Evolutionary conservation across 495 filamentous ascomycete species (phyloP), one percentile per base, ranked within the genome.

Genomic region (Neurospora sp.): DNA sequence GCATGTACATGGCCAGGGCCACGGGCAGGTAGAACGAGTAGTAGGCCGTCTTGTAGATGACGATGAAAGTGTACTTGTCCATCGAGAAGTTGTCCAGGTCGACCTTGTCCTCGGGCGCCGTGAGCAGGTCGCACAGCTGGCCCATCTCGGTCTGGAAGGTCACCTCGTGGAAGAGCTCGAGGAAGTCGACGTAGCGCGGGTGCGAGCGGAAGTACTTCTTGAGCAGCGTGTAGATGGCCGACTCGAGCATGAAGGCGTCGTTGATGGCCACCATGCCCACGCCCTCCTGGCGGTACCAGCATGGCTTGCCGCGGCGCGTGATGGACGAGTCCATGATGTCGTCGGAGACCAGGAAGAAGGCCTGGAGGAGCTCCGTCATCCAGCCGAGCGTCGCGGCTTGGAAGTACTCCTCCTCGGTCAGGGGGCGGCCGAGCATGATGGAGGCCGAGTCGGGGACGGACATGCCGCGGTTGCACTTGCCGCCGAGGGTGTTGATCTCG

Each of bases 11-110:
- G 0, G 96, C 92, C 39, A 98, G 87, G 8, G 93, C 95, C n/a
- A 99, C 94, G 44, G 96, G 96, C 0, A 99, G 92, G 85, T 98
- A 98, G 88, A 99, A 99, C 79, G 89, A 93, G 87, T 99, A 99
- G 85, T 95, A 99, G 44, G 96, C 96, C 39, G 96, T 99, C 89
- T 99, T 99, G 90, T 94, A 98, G 83, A 94, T 93, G 82, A 99
- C 96, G 80, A 99, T 99, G 87, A 98, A 99, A 80, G 86, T 91
- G 87, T 97, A 97, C 86, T 98, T 99, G 75, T 96, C 88, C 82
- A 97, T 85, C 81, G 88, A 91, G 88, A 99, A 99, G 85, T 95
- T 94, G 87, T 91, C 85, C 71, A 99, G 90, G 83, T 99, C 89
- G 74, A 97, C 87, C 40, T 90, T 85, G 80, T 98, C 94, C 83